Percentiles rank a stretch among this genome's conserved stretches.
Conservation (phyloP, 257 asterid genomes). For the Nicotiana undulata region DNA sequence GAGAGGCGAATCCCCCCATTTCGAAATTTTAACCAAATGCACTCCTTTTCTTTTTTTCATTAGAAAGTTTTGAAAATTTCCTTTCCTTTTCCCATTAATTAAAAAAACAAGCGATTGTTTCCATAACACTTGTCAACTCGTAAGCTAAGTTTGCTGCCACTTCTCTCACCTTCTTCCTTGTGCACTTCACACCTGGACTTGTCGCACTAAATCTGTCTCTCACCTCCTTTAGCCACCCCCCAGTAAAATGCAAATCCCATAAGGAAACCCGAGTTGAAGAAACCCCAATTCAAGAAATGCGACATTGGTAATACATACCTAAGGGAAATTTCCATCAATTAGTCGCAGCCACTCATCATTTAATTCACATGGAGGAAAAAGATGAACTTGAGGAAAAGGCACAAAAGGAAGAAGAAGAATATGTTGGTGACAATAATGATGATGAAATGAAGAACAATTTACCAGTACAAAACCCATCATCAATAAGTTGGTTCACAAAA, state of each 20-base stretch:
- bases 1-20: no score
- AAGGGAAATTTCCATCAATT: not conserved
- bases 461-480: not conserved
- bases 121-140: not conserved
- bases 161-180: not conserved
- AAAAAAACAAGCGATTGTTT: not conserved
- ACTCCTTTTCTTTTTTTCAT: no score
- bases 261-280: not conserved
- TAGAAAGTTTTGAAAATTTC: no score
- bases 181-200: not conserved
- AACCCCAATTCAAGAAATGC: not conserved
- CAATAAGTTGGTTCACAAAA: slow-evolving; percentile 4
- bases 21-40: no score
- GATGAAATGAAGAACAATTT: not conserved
- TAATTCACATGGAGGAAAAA: not conserved
- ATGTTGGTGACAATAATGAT: not conserved
- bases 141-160: not conserved
- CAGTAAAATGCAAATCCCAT: not conserved
- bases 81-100: no score
- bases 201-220: not conserved
- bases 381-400: not conserved
- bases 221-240: not conserved
- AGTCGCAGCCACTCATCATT: not conserved
- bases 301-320: not conserved
- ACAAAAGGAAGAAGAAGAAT: not conserved